Evolutionary conservation across 345 rosid genomes (phyloP).

Genomic region (Pugionium dolabratum): DNA sequence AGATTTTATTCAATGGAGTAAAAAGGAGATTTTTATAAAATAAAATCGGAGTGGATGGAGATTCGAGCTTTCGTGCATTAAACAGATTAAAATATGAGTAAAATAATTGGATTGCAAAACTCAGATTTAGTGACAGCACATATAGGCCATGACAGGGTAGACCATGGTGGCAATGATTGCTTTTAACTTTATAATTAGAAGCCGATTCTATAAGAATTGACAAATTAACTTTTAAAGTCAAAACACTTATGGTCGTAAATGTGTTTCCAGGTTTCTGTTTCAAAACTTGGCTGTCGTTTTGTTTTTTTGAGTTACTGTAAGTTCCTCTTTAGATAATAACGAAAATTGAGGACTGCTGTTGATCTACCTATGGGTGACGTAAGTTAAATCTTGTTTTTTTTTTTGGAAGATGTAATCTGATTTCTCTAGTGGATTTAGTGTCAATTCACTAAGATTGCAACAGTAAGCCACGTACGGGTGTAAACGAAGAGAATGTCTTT

Average conservation of each 20-base stretch:
- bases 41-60: conserved; percentile 30
- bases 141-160: conserved; percentile 36
- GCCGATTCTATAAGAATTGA: too few relatives aligned
- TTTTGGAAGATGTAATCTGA: neutral
- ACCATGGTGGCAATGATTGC: conserved; percentile 38
- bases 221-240: conserved; percentile 16
- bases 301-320: neutral
- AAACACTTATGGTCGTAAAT: conserved; percentile 17
- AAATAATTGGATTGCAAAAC: conserved; percentile 18
- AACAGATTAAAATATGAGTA: neutral
- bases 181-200: conserved; percentile 16
- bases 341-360: neutral
- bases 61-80: neutral
- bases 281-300: conserved; percentile 1
- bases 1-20: too few relatives aligned
- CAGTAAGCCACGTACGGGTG: neutral
- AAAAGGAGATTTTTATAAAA: neutral
- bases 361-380: neutral
- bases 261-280: conserved; percentile 21
- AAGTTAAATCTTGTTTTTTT: too few relatives aligned
- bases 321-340: neutral
- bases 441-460: neutral
- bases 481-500: neutral
- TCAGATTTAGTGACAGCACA: conserved; percentile 41
- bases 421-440: neutral